Conservation (phyloP, 805 yeast genomes). For the Kockiozyma suomiensis region DNA sequence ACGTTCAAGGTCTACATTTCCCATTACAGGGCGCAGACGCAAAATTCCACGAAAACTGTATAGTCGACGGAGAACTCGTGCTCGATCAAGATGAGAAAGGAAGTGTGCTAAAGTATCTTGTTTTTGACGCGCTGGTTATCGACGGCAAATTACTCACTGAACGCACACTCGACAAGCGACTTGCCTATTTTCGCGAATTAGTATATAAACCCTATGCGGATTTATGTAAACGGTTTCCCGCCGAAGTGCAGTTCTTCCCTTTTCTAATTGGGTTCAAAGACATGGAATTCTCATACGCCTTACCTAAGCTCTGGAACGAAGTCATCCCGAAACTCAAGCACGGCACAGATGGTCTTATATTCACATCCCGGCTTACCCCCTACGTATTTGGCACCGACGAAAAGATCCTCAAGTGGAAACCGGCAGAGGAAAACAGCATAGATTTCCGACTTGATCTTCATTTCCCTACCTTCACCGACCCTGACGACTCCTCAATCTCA, state of each 20-base stretch:
- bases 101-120: conserved; percentile 71
- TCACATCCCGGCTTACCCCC: conserved; percentile 87
- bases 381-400: conserved; percentile 88
- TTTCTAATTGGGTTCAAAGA: conserved; percentile 84
- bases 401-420: conserved; percentile 91
- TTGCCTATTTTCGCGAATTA: conserved; percentile 81
- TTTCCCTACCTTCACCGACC: conserved; percentile 54
- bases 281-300: conserved; percentile 81
- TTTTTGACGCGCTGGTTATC: conserved; percentile 87
- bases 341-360: conserved; percentile 89
- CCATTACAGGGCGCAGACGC: conserved; percentile 57
- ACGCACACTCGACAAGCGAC: conserved; percentile 73
- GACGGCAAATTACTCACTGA: conserved; percentile 72
- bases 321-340: conserved; percentile 73
- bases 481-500: conserved; percentile 47
- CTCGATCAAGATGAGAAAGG: conserved; percentile 53
- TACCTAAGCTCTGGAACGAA: conserved; percentile 71
- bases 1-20: conserved; percentile 77
- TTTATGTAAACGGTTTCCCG: conserved; percentile 69
- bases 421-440: conserved; percentile 90
- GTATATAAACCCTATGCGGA: conserved; percentile 81
- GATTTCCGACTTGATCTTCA: conserved; percentile 75
- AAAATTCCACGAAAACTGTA: conserved; percentile 79
- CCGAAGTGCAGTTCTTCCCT: conserved; percentile 73
- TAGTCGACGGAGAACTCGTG: conserved; percentile 94